Base-by-base conservation (phyloP, 1,284 basidiomycete species). In the Ustilago cynodontis region DNA sequence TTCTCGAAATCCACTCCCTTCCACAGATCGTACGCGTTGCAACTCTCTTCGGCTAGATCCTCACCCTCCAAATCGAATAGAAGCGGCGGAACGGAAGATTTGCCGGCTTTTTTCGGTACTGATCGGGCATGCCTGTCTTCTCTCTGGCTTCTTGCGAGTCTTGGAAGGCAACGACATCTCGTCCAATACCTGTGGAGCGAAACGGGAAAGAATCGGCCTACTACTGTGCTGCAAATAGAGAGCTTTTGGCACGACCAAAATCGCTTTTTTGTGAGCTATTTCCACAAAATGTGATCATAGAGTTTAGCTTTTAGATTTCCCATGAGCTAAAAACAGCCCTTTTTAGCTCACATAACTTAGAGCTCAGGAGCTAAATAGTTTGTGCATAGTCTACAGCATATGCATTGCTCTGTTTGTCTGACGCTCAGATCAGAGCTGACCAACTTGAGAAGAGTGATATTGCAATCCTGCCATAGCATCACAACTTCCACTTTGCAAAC, bases 11-110 rank as follows among this genome's bases (percentile, higher is more conserved):
- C 65, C 1, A 68, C 65, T 11, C 65, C 70, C 22, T 68, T 29
- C 70, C 70, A 72, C 16, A 72, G 47, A 41, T 68, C 70, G 53
- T 72, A 72, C 10, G 59, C 65, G 24, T 63, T 60, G 65, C 70
- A 72, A 2, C 56, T 9, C 18, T 64, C 31, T 13, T 56, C 20
- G 11, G 55, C 24, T 29, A 63, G 56, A 10, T 65, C 63, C 37
- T 67, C 45, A 18, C 59, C 61, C 26, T 59, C 45, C 22, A 72
- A 57, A 39, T 67, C 45, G 22, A 49, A 31, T 55, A 16, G 37
- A 43, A 29, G 26, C 22, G 13, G n/a, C 16, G 39, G 22, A 6
- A 20, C 56, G 28, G 20, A 45, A 39, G 43, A 57, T n/a, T 33
- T n/a, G 2, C 6, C 56, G 56, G 43, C 31, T 5, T 37, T 50